Percentiles rank a stretch among this genome's conserved stretches.
phyloP scores from a whole-genome alignment of 805 yeast species.

The Ogataea siamensis region DNA sequence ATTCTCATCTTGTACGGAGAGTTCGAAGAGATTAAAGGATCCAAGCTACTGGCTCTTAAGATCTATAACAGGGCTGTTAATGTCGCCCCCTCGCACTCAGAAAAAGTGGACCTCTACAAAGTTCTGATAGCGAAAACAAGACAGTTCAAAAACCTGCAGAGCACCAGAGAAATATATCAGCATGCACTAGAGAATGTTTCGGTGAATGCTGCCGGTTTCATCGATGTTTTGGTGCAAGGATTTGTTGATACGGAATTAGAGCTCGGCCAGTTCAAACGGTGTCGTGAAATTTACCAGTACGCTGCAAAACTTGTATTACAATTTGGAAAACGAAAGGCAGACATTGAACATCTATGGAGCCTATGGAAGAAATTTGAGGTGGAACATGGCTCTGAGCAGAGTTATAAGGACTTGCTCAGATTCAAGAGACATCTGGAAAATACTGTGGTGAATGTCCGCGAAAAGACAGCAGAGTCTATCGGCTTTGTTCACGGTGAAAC shows the following conservation, averaged over 20 bases:
- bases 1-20: conserved; percentile 56
- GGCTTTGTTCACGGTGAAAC: conserved; percentile 49
- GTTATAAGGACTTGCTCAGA: conserved; percentile 72
- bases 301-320: conserved; percentile 46
- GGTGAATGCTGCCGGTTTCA: conserved; percentile 27
- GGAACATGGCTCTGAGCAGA: conserved; percentile 63
- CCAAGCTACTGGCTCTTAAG: conserved; percentile 47
- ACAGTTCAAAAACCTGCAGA: conserved; percentile 39
- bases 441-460: conserved; percentile 23
- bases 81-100: conserved; percentile 27
- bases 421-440: conserved; percentile 44
- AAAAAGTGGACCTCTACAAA: conserved; percentile 42
- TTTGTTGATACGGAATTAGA: conserved; percentile 59
- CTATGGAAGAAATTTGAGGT: conserved; percentile 77
- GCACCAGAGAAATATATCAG: conserved; percentile 49
- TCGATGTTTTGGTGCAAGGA: conserved; percentile 44
- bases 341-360: conserved; percentile 48
- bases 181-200: conserved; percentile 42
- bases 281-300: conserved; percentile 58
- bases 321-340: conserved; percentile 25
- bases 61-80: conserved; percentile 44
- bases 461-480: conserved; percentile 27
- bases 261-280: conserved; percentile 54
- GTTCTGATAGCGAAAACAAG: conserved; percentile 41
- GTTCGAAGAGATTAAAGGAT: conserved; percentile 59